Percentiles rank a stretch among this genome's conserved stretches.
phyloP scores from a whole-genome alignment of 345 rosid genomes.

The Melaleuca alternifolia region DNA sequence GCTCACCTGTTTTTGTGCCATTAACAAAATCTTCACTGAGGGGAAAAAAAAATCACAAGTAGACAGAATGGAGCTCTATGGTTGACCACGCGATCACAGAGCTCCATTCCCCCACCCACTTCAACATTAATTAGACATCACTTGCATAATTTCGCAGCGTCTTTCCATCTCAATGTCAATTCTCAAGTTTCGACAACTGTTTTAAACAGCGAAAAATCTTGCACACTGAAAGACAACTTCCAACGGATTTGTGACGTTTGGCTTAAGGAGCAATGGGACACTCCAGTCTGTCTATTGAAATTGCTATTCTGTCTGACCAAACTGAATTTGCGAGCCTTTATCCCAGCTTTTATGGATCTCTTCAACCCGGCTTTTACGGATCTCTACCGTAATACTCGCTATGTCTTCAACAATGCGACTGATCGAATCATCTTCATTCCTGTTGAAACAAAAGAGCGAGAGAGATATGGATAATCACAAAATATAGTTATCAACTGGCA shows the following conservation, averaged over 20 bases:
- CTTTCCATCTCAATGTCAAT: too few relatives aligned
- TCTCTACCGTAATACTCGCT: background rate
- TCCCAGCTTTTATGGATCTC: too few relatives aligned
- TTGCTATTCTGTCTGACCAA: background rate
- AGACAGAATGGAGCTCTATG: too few relatives aligned
- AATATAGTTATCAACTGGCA: background rate
- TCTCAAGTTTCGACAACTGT: too few relatives aligned
- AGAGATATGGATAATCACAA: background rate
- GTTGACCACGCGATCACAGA: too few relatives aligned
- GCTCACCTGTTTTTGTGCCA: too few relatives aligned
- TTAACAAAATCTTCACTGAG: too few relatives aligned
- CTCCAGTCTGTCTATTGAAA: background rate
- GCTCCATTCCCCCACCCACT: too few relatives aligned
- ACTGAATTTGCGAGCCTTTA: background rate
- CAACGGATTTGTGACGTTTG: background rate
- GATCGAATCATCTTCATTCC: background rate
- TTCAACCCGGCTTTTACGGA: background rate
- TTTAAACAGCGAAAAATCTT: background rate
- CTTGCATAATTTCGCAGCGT: too few relatives aligned
- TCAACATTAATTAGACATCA: too few relatives aligned
- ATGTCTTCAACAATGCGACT: background rate
- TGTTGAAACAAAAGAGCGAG: background rate
- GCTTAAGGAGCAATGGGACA: background rate
- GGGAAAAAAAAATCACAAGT: too few relatives aligned
- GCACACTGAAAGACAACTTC: too few relatives aligned